Evolutionary conservation across 176 grass and related monocot genomes (phyloP), one percentile per base, ranked within the genome.

Genomic region (Oryza nivara): DNA sequence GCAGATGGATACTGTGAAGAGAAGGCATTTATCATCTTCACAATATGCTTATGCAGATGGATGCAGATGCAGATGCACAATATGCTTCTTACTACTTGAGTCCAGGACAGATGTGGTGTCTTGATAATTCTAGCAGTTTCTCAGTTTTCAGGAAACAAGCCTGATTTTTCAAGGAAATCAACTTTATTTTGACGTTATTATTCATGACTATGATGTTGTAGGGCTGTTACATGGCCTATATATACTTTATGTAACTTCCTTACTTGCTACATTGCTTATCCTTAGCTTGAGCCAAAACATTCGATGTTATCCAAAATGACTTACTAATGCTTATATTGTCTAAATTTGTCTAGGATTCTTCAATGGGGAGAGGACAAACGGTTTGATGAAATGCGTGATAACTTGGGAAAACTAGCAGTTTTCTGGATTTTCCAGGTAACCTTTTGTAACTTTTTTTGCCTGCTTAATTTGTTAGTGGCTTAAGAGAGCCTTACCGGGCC

Each of bases 401-500:
- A 89, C 87, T 88, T 95, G 74, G 93, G 74, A 7, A 98, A 85
- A 77, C 85, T 98, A 80, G 91, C 93, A 74, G 71, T 86, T 81
- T 98, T 98, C 67, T 98, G 96, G 96, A 78, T 72, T 82, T 92
- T 94, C 60, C 96, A 98, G 93, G 96, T 98, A 73, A 9, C 41
- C 1, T 68, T 73, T 87, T 70, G 48, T 49, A 80, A 69, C 30
- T 69, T 52, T 20, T 75, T 90, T 16, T 32, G 28, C n/a, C 70
- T 35, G 25, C 40, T 83, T 47, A 74, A 65, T 5, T 3, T 80
- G 8, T 25, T 63, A 0, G 0, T 69, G 60, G 5, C 38, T 87
- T 83, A 79, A 80, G 61, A 41, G 40, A 41, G 40, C 1, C 7
- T 41, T 41, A 41, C 40, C 30, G 30, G 30, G 30, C 30, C 30